Evolutionary conservation across 495 filamentous ascomycete genomes (phyloP).

Genomic region (Penicillium desertorum): DNA sequence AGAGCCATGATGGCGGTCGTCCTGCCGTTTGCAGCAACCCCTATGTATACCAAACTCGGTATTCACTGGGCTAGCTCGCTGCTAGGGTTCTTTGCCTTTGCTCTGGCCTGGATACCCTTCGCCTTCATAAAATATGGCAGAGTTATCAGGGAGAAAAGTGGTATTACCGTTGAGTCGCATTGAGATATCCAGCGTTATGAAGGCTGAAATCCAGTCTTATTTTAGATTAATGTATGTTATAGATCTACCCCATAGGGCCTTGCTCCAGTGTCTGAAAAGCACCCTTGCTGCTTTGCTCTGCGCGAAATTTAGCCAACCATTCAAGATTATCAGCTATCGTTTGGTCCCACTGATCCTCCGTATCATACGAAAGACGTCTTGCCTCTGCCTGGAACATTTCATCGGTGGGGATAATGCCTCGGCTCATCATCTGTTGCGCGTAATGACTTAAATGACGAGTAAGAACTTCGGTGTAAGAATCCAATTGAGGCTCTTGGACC

Average conservation of each 20-base stretch:
- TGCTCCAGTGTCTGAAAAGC: neutral
- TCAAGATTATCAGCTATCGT: slow-evolving; percentile 59
- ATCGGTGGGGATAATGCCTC: slow-evolving; percentile 26
- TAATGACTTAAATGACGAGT: slow-evolving; percentile 26
- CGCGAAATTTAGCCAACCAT: slow-evolving; percentile 60
- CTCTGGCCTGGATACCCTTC: too few relatives aligned
- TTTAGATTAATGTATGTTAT: neutral
- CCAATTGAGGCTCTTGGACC: slow-evolving; percentile 1
- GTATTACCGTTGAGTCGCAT: too few relatives aligned
- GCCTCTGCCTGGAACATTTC: slow-evolving; percentile 43
- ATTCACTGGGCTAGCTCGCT: too few relatives aligned
- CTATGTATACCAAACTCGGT: too few relatives aligned
- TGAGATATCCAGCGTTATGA: too few relatives aligned
- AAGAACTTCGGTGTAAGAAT: slow-evolving; percentile 20
- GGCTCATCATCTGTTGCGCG: slow-evolving; percentile 18
- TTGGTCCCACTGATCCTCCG: slow-evolving; percentile 63
- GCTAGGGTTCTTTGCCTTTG: too few relatives aligned
- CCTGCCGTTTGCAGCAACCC: too few relatives aligned
- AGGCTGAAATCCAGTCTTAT: too few relatives aligned
- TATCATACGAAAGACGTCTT: slow-evolving; percentile 58
- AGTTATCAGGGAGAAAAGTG: too few relatives aligned
- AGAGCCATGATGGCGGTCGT: too few relatives aligned
- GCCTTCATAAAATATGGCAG: too few relatives aligned
- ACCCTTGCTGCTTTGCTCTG: neutral
- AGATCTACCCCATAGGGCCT: neutral